A percentile compares a stretch with the other conserved stretches of the same genome.
Evolutionary conservation across 2,329 filamentous ascomycete species (phyloP).

Genomic region (Penicillium vulpinum): DNA sequence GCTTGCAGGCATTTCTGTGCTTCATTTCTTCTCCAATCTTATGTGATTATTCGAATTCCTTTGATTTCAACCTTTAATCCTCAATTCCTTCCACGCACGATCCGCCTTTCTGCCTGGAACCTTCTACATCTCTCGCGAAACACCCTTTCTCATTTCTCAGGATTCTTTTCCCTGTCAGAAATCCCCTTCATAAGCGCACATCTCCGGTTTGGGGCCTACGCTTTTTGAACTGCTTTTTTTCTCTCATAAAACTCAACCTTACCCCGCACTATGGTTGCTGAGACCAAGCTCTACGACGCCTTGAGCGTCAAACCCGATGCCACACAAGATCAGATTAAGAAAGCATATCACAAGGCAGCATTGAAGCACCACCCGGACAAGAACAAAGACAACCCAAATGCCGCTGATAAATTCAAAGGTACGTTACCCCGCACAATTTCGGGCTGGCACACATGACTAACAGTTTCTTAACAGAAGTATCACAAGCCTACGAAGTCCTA

Average conservation of each 20-base stretch:
- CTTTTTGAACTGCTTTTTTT: not conserved
- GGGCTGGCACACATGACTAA: not conserved
- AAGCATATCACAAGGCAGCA: slow-evolving; percentile 79
- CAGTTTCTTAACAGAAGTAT: slow-evolving; percentile 63
- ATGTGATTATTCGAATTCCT: too few relatives aligned
- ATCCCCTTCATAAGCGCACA: slow-evolving; percentile 9
- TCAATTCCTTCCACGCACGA: not conserved
- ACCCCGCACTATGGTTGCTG: slow-evolving; percentile 70
- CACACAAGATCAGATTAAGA: slow-evolving; percentile 93
- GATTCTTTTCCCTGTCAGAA: slow-evolving; percentile 4
- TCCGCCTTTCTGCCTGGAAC: slow-evolving; percentile 22
- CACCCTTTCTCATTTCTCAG: slow-evolving; percentile 3
- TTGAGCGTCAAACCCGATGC: slow-evolving; percentile 77
- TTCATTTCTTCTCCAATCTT: slow-evolving; percentile 6
- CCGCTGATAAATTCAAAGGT: slow-evolving; percentile 91
- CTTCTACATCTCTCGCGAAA: slow-evolving; percentile 40
- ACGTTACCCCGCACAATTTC: slow-evolving; percentile 23
- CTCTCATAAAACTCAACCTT: slow-evolving; percentile 13
- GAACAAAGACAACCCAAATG: slow-evolving; percentile 86
- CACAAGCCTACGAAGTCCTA: slow-evolving; percentile 96
- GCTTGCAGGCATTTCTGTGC: not conserved
- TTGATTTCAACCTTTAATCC: not conserved
- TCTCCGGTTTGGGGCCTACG: not conserved
- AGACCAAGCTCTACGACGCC: slow-evolving; percentile 92
- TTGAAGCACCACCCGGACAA: slow-evolving; percentile 96